A percentile compares a stretch with the other conserved stretches of the same genome.
phyloP scores from a whole-genome alignment of 1,284 basidiomycete species.

The Boletus albobrunnescens region DNA sequence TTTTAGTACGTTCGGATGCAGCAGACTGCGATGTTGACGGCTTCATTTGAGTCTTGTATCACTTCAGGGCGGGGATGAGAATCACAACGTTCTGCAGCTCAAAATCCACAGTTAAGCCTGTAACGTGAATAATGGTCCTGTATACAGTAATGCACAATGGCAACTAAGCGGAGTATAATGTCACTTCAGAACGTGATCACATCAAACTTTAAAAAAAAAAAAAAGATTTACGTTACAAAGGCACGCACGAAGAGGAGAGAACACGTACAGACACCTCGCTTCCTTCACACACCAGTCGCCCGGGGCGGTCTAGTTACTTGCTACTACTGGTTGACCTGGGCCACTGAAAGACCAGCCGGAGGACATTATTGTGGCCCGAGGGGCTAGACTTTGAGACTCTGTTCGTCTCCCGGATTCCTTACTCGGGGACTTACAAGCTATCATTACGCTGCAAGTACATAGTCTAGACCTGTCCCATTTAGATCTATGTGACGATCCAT shows the following conservation, averaged over 20 bases:
- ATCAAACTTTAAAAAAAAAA: not conserved
- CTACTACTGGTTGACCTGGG: no score
- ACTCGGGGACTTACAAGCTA: no score
- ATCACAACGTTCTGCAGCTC: not conserved
- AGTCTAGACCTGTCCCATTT: no score
- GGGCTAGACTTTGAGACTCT: not conserved
- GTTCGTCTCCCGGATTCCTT: not conserved
- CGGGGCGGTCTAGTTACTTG: not conserved
- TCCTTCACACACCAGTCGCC: not conserved
- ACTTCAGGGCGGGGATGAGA: not conserved
- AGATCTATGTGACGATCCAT: no score
- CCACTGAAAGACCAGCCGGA: no score
- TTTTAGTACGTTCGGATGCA: not conserved
- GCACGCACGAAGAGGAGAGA: not conserved
- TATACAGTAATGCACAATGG: no score
- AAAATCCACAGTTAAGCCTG: not conserved
- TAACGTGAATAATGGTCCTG: not conserved
- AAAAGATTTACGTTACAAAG: not conserved
- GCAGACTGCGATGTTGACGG: not conserved
- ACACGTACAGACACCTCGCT: not conserved
- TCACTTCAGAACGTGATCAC: not conserved
- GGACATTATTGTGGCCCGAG: no score
- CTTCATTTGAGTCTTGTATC: not conserved
- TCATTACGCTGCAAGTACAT: no score
- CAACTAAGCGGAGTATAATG: not conserved